These are phyloP conservation scores for Phoma sp. DNA, from an alignment of 2,329 filamentous ascomycete genomes.

Conservation along the genomic window DNA sequence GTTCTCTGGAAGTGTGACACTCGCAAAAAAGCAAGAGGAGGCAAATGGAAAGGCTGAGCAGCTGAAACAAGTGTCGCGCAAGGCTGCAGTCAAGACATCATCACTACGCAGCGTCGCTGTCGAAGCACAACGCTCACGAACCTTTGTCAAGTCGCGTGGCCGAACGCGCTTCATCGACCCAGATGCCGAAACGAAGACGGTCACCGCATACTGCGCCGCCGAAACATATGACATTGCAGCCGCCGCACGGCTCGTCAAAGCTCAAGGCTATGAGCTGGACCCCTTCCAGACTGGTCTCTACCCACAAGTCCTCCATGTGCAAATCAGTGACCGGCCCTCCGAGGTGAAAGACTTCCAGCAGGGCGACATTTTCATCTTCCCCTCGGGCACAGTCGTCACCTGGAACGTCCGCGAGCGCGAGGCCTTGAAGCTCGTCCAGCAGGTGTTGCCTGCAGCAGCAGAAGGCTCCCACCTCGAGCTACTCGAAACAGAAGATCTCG, in stretches of 20 bases:
- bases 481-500: conserved; percentile 87
- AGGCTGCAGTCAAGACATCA: conserved; percentile 51
- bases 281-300: conserved; percentile 68
- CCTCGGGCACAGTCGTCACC: conserved; percentile 89
- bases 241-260: conserved; percentile 64
- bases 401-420: conserved; percentile 86
- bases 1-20: conserved; percentile 24
- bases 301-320: conserved; percentile 70
- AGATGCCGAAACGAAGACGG: conserved; percentile 57
- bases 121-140: conserved; percentile 74
- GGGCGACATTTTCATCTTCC: conserved; percentile 94
- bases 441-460: conserved; percentile 77
- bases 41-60: conserved; percentile 16
- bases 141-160: conserved; percentile 59
- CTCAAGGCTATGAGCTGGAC: conserved; percentile 68
- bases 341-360: conserved; percentile 57
- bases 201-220: conserved; percentile 73
- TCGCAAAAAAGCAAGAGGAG: conserved; percentile 32
- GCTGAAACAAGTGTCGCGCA: conserved; percentile 34
- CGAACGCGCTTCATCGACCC: conserved; percentile 55
- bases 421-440: conserved; percentile 62
- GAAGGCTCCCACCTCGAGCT: conserved; percentile 74
- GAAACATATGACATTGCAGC: conserved; percentile 69
- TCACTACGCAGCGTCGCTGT: conserved; percentile 85
- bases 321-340: conserved; percentile 50